Conservation (phyloP, 2,329 filamentous ascomycete species). For the Akanthomyces muscarius region DNA sequence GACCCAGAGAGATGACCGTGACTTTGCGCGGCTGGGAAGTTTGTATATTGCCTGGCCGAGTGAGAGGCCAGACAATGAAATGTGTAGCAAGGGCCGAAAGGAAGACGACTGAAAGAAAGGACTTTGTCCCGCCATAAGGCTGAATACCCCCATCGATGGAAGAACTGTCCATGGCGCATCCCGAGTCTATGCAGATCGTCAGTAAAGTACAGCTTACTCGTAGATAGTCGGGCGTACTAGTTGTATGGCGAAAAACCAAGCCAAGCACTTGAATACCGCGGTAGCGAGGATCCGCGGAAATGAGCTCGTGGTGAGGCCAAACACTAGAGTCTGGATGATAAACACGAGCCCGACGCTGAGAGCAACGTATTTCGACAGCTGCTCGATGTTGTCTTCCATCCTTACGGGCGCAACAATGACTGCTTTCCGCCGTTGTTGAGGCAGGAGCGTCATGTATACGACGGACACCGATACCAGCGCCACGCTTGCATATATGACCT, state of each 20-base stretch:
- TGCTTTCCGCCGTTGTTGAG: not conserved
- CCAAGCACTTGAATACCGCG: slow-evolving; percentile 27
- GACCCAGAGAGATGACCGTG: slow-evolving; percentile 28
- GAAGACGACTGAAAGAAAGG: slow-evolving; percentile 8
- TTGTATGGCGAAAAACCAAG: slow-evolving; percentile 34
- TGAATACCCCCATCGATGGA: slow-evolving; percentile 11
- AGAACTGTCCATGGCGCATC: slow-evolving; percentile 17
- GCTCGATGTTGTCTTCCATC: slow-evolving; percentile 25
- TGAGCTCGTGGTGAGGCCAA: slow-evolving; percentile 21
- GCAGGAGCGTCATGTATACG: slow-evolving; percentile 27
- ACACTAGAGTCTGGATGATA: slow-evolving; percentile 18
- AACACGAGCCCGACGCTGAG: slow-evolving; percentile 23
- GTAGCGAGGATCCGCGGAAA: not conserved
- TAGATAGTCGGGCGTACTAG: slow-evolving; percentile 25
- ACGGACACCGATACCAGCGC: slow-evolving; percentile 28
- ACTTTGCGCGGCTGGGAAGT: slow-evolving; percentile 30
- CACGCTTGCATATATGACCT: slow-evolving; percentile 25
- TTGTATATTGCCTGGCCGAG: slow-evolving; percentile 31
- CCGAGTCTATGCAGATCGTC: slow-evolving; percentile 24
- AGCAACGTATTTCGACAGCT: slow-evolving; percentile 24
- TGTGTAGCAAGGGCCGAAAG: slow-evolving; percentile 24
- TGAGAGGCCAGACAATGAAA: slow-evolving; percentile 27
- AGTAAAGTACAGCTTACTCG: fast-evolving
- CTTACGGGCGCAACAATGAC: slow-evolving; percentile 16
- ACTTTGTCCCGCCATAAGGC: slow-evolving; percentile 12